Base-by-base conservation (phyloP, 2,329 filamentous ascomycete species). In the Aspergillaceae sp. region DNA sequence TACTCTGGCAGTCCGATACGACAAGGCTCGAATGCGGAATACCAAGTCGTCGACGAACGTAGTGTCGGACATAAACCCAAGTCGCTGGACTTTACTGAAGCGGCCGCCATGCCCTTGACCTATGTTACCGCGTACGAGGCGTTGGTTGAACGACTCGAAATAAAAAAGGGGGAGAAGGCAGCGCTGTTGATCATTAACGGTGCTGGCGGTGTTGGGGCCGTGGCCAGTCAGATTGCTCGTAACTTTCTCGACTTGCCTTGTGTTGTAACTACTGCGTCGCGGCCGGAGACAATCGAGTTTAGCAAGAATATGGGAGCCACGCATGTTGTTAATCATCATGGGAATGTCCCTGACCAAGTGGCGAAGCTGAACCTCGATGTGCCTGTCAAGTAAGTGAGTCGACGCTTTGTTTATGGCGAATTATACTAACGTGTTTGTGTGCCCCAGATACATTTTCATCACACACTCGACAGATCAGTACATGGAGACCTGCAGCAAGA, bases 111-210 rank as follows among this genome's bases (percentile, higher is more conserved):
- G 62, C 70, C 69, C 3, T 46, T 74, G 47, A 72, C 69, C 0
- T 72, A 63, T 51, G 62, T 66, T 11, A 74, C 71, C 1, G 71
- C 71, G 2, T 73, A 64, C 48, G 64, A 73, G 52, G 60, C 69
- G 3, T 60, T 74, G 26, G 62, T 70, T 2, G 69, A 73, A 49
- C 58, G 68, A 19, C 56, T 73, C 45, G 66, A 75, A 41, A 63
- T 70, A 28, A 43, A 54, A 11, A 55, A 63, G 41, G 60, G 58
- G 2, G 67, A 70, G 46, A 51, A 65, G n/a, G 60, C 63, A 28
- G 65, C 57, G 11, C 56, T 72, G 8, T 48, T 75, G 26, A 74
- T 74, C 48, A 65, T 74, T 19, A 74, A 74, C 47, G 72, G 71
- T 1, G 63, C 65, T 2, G 72, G 72, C 29, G 72, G 68, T 35